phyloP scores from a whole-genome alignment of 495 filamentous ascomycete genomes.

The Copromyces sp. region DNA sequence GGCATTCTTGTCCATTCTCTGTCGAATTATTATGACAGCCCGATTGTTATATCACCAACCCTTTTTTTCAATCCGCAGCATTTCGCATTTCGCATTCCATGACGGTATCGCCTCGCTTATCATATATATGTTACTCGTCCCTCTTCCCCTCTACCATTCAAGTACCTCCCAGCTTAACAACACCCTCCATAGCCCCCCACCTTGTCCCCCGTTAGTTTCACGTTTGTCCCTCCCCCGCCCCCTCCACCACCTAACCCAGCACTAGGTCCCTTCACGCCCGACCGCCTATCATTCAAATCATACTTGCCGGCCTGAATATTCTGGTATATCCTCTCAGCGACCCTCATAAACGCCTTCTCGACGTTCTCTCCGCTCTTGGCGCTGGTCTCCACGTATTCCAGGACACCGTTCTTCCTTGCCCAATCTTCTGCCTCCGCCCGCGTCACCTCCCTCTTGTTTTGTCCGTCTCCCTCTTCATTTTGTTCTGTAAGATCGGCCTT shows the following conservation, averaged over 20 bases:
- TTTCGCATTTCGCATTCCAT: background rate
- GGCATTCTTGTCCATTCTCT: background rate
- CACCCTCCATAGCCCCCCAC: constrained; percentile 20
- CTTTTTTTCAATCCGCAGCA: background rate
- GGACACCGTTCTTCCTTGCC: constrained; percentile 70
- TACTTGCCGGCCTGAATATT: constrained; percentile 92
- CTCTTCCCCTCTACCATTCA: background rate
- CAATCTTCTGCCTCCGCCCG: constrained; percentile 74
- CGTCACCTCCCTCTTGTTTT: constrained; percentile 68
- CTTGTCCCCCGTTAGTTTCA: constrained; percentile 29
- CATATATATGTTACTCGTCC: background rate
- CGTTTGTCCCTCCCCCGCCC: constrained; percentile 41
- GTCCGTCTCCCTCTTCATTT: constrained; percentile 19
- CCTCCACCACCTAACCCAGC: constrained; percentile 4
- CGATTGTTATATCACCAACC: background rate
- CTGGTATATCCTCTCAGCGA: constrained; percentile 86
- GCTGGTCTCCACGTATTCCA: constrained; percentile 89
- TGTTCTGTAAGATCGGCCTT: constrained; percentile 67
- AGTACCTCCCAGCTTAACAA: constrained; percentile 1
- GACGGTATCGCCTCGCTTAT: background rate
- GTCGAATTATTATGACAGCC: background rate
- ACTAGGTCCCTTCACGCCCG: constrained; percentile 66
- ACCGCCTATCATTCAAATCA: constrained; percentile 86
- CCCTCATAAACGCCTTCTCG: constrained; percentile 83
- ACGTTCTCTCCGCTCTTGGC: constrained; percentile 92